phyloP scores from a whole-genome alignment of 805 yeast genomes.

The Hanseniaspora vineae region DNA sequence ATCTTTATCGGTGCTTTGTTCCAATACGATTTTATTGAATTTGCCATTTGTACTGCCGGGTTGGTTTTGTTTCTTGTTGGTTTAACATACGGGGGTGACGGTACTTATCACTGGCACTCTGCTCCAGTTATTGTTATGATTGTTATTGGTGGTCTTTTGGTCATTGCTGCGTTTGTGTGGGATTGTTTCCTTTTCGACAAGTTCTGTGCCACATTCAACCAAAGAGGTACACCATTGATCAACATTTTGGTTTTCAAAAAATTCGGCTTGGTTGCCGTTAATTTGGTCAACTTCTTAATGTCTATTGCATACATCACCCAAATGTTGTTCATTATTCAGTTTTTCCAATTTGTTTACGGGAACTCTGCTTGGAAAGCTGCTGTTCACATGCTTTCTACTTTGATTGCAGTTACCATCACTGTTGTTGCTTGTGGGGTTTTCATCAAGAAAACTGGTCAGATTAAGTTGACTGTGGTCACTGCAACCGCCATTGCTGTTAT shows the following conservation, averaged over 20 bases:
- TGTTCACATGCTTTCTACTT: constrained; percentile 11
- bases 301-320: neutral
- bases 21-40: constrained; percentile 15
- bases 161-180: constrained; percentile 32
- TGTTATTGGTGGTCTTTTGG: constrained; percentile 29
- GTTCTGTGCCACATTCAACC: constrained; percentile 2
- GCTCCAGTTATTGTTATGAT: constrained; percentile 29
- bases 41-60: constrained; percentile 14
- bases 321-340: constrained; percentile 4
- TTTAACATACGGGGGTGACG: constrained; percentile 40
- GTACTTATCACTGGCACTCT: constrained; percentile 42
- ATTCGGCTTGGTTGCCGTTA: constrained; percentile 3
- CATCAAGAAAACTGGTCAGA: constrained; percentile 22
- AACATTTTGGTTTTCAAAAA: constrained; percentile 3
- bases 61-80: constrained; percentile 13
- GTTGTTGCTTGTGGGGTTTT: constrained; percentile 17
- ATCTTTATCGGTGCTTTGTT: constrained; percentile 2
- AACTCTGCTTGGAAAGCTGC: constrained; percentile 11
- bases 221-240: constrained; percentile 2
- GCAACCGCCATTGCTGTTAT: constrained; percentile 22
- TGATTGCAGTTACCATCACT: constrained; percentile 8
- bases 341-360: constrained; percentile 4
- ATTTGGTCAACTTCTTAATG: constrained; percentile 1
- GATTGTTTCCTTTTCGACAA: constrained; percentile 24
- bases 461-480: constrained; percentile 24